Evolutionary conservation across 257 asterid species (phyloP), one percentile per base, ranked within the genome.

Genomic region (Solanum rostratum): DNA sequence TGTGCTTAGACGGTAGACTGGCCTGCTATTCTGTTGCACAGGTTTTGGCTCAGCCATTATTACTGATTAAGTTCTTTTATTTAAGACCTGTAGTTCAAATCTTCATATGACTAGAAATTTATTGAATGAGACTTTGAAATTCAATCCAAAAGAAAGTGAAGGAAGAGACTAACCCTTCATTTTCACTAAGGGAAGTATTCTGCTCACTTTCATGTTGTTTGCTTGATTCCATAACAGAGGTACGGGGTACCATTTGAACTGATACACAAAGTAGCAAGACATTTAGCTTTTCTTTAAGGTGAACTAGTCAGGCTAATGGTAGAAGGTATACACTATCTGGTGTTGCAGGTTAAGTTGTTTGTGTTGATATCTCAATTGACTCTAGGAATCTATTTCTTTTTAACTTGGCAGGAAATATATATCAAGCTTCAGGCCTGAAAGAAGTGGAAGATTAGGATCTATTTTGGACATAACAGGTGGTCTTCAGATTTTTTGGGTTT

Each of bases 371-470:
- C 46, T 13, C 15, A 37, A 39, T 59, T 45, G 70, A 39, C 54
- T 41, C 37, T 68, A 46, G 59, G 59, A 46, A 46, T 33, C 76
- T 65, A 60, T 52, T 41, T 22, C 54, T 27, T 50, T 71, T 83
- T 65, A 19, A 79, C 84, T 88, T 79, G 88, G 80, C 93, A 92
- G 95, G 95, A 92, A 85, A 87, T 94, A 89, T 80, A 73, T 88
- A 62, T 93, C 96, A 79, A 93, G 98, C 92, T 93, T 94, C 88
- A 88, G 96, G 88, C 78, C 92, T 78, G 91, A 89, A 86, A 91
- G 96, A 87, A 84, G 86, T 87, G 98, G 97, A 86, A 92, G 89
- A 80, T 54, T 92, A 73, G 97, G 97, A 90, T 57, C 92, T 88
- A 84, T 86, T 88, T 85, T 94, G 79, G 95, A 93, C 86, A 85